A percentile compares a stretch with the other conserved stretches of the same genome.
Conservation (phyloP, 2,329 filamentous ascomycete genomes). For the Fusarium staphyleae region DNA sequence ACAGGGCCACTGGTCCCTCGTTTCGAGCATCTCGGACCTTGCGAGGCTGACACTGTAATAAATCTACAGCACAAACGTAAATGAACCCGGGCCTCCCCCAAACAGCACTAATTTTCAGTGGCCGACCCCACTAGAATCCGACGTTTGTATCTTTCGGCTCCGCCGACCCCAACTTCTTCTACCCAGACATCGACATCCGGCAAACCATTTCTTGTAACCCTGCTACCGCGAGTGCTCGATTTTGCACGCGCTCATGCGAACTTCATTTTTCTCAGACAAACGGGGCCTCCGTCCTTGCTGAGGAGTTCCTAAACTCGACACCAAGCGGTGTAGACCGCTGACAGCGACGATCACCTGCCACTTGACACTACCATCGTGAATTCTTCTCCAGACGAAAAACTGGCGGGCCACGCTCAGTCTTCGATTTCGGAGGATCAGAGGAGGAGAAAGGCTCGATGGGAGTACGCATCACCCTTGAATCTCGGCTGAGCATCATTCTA, state of each 20-base stretch:
- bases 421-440: conserved; percentile 28
- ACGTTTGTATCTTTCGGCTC: conserved; percentile 10
- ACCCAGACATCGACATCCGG: conserved; percentile 4
- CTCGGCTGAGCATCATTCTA: conserved; percentile 19
- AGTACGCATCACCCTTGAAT: conserved; percentile 39
- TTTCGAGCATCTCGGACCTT: conserved; percentile 18
- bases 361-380: conserved; percentile 26
- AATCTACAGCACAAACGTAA: no score
- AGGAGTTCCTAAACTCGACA: neutral
- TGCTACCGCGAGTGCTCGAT: neutral
- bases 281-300: neutral
- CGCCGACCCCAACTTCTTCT: conserved; percentile 7
- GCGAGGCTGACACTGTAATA: conserved; percentile 22
- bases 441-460: conserved; percentile 41
- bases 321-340: conserved; percentile 5
- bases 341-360: conserved; percentile 20
- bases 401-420: conserved; percentile 39
- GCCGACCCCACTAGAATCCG: conserved; percentile 31
- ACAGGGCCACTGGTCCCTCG: neutral
- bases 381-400: conserved; percentile 34
- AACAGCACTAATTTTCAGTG: conserved; percentile 30
- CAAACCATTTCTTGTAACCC: conserved; percentile 3
- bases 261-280: neutral
- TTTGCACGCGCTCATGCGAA: conserved; percentile 1
- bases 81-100: neutral